A percentile compares a stretch with the other conserved stretches of the same genome.
phyloP scores from a whole-genome alignment of 75 land plant genomes.

The Cupressus sempervirens region DNA sequence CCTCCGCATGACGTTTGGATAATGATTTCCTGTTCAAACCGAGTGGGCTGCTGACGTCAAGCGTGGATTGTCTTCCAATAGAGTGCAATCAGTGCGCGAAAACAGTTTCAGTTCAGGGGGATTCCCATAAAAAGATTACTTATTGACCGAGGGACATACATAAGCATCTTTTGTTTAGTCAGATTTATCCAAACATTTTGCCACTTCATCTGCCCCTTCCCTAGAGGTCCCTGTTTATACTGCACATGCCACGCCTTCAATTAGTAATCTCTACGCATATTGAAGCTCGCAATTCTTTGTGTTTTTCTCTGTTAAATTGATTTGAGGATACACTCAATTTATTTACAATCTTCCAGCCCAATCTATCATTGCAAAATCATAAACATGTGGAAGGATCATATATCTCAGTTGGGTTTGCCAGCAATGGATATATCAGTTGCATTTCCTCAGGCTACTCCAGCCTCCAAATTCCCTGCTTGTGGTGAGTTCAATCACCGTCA shows the following conservation, averaged over 20 bases:
- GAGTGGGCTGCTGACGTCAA: too few species aligned
- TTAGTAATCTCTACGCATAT: background rate
- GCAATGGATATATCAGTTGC: conserved; percentile 60
- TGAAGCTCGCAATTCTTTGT: background rate
- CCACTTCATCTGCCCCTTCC: background rate
- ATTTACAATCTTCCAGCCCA: background rate
- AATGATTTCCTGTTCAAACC: too few species aligned
- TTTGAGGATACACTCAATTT: background rate
- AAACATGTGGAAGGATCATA: background rate
- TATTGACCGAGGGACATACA: too few species aligned
- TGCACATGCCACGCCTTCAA: background rate
- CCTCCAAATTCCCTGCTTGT: conserved; percentile 65
- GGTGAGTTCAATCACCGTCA: conserved; percentile 21
- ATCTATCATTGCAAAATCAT: background rate
- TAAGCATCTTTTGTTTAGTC: too few species aligned
- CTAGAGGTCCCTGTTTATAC: background rate
- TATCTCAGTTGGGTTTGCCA: conserved; percentile 38
- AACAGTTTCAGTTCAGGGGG: too few species aligned
- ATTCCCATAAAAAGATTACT: too few species aligned
- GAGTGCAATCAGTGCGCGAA: too few species aligned
- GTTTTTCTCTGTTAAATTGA: background rate
- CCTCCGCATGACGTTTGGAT: too few species aligned
- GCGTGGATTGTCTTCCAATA: too few species aligned
- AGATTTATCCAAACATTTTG: too few species aligned
- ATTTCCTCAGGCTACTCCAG: conserved; percentile 85